These are phyloP conservation scores for Lactarius hatsudake DNA, from an alignment of 768 basidiomycete species.

Conservation along the genomic window DNA sequence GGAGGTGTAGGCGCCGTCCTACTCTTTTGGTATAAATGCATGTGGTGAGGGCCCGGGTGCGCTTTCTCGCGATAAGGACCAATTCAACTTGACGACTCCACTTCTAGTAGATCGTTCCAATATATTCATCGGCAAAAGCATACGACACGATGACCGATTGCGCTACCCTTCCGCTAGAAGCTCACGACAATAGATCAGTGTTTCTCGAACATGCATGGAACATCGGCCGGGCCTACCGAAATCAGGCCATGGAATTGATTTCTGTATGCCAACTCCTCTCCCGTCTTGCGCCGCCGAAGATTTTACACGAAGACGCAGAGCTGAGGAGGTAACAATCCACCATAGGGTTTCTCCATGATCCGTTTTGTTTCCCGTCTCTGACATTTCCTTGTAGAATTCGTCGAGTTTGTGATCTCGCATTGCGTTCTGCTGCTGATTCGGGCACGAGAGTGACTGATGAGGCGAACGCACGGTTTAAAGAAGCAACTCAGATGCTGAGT, in stretches of 20 bases:
- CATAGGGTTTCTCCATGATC: background rate
- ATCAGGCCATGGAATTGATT: background rate
- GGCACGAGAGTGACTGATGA: too few relatives aligned
- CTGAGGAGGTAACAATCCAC: background rate
- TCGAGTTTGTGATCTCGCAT: background rate
- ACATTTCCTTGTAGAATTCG: background rate
- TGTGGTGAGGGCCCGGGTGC: too few relatives aligned
- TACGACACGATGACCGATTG: background rate
- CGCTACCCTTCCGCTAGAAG: background rate
- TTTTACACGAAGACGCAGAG: background rate
- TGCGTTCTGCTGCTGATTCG: background rate
- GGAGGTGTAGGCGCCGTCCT: too few relatives aligned
- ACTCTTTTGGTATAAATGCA: too few relatives aligned
- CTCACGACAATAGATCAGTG: background rate
- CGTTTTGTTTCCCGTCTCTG: background rate
- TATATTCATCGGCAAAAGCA: background rate
- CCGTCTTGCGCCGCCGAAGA: background rate
- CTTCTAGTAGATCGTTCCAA: too few relatives aligned
- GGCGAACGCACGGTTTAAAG: background rate
- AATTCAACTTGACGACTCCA: too few relatives aligned
- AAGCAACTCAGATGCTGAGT: background rate
- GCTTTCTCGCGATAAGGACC: too few relatives aligned
- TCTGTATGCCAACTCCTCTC: background rate
- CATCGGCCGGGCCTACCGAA: background rate
- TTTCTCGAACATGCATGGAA: background rate